Conservation (phyloP, 768 basidiomycete species). For the Mycena haematopus region DNA sequence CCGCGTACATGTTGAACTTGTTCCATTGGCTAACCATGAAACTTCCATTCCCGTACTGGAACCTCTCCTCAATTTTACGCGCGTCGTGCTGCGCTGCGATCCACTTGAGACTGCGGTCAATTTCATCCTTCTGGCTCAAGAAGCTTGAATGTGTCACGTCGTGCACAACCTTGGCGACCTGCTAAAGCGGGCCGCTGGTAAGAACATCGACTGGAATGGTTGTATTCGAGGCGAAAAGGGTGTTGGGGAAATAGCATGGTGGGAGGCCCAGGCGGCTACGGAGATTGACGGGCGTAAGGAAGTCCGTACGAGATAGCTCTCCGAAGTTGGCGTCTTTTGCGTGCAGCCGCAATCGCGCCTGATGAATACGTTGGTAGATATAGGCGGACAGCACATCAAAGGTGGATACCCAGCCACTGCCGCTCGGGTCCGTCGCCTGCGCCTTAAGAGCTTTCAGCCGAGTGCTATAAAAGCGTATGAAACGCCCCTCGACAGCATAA, state of each 20-base stretch:
- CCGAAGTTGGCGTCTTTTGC: constrained; percentile 17
- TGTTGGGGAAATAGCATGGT: constrained; percentile 26
- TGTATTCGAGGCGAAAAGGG: constrained; percentile 15
- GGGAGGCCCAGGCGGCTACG: constrained; percentile 19
- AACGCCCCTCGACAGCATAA: constrained; percentile 19
- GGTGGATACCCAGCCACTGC: constrained; percentile 25
- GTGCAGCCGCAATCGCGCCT: constrained; percentile 22
- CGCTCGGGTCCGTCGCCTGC: constrained; percentile 25
- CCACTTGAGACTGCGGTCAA: constrained; percentile 26
- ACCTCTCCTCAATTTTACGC: constrained; percentile 4
- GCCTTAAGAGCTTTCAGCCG: constrained; percentile 21
- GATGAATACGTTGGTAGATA: constrained; percentile 28
- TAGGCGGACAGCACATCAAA: constrained; percentile 30
- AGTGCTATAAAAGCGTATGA: constrained; percentile 27
- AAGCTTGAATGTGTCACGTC: constrained; percentile 18
- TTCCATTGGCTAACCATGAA: constrained; percentile 32
- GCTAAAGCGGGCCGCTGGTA: constrained; percentile 26
- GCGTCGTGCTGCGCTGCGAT: constrained; percentile 29
- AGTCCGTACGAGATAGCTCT: constrained; percentile 27
- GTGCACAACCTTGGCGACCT: constrained; percentile 30
- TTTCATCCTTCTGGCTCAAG: constrained; percentile 5
- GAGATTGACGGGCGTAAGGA: constrained; percentile 29
- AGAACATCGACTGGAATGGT: constrained; percentile 22
- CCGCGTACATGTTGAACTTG: constrained; percentile 31
- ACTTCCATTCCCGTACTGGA: constrained; percentile 30